Evolutionary conservation across 1,284 basidiomycete species (phyloP).

Genomic region (Puccinia polysora): DNA sequence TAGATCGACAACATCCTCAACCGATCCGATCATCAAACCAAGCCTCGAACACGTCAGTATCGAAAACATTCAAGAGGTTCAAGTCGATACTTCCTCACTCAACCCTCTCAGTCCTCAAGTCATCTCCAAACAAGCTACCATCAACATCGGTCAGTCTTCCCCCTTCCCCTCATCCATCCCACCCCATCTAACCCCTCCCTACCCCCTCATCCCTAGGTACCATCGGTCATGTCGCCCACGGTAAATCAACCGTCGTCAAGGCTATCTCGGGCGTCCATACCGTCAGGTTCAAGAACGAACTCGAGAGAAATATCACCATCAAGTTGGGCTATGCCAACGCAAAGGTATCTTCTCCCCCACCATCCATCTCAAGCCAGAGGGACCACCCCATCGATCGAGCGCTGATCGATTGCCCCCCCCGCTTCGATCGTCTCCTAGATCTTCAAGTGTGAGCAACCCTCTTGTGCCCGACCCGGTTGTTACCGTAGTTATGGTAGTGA

Average conservation of each 20-base stretch:
- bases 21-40: neutral
- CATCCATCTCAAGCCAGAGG: neutral
- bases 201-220: slow-evolving; percentile 48
- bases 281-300: slow-evolving; percentile 97
- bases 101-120: slow-evolving; percentile 91
- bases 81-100: slow-evolving; percentile 57
- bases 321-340: slow-evolving; percentile 98
- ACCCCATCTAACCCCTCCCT: neutral
- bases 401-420: neutral
- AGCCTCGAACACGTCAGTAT: slow-evolving; percentile 12
- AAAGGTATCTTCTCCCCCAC: slow-evolving; percentile 63
- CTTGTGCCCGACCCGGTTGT: slow-evolving; percentile 86
- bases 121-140: slow-evolving; percentile 87
- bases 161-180: neutral
- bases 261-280: slow-evolving; percentile 99
- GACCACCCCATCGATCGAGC: too few species aligned
- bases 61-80: slow-evolving; percentile 46
- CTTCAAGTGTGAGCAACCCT: slow-evolving; percentile 91
- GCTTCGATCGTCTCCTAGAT: slow-evolving; percentile 60
- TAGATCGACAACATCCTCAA: neutral
- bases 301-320: slow-evolving; percentile 97
- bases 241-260: slow-evolving; percentile 97
- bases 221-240: slow-evolving; percentile 62
- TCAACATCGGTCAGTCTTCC: slow-evolving; percentile 44
- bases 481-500: slow-evolving; percentile 88